A percentile compares a stretch with the other conserved stretches of the same genome.
Conservation (phyloP, 2,329 filamentous ascomycete species). For the Incumbomyces lentus region DNA sequence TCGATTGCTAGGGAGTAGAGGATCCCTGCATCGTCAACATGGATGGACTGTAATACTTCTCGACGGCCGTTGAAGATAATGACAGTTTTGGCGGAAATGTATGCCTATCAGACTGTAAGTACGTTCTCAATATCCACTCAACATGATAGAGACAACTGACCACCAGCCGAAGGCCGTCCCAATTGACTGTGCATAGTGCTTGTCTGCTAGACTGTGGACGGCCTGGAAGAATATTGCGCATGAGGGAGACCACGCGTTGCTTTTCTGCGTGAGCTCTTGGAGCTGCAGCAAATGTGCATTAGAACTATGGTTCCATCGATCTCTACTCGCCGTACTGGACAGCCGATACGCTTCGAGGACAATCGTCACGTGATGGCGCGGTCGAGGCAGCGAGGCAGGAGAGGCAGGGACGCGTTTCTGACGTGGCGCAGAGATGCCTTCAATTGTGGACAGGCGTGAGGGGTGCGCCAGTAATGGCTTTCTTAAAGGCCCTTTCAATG, state of each 20-base stretch:
- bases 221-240: slow-evolving; percentile 71
- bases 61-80: slow-evolving; percentile 68
- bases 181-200: slow-evolving; percentile 62
- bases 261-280: not conserved
- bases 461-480: too few species aligned
- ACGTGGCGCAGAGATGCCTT: too few species aligned
- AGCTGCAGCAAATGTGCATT: too few species aligned
- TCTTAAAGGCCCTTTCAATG: too few species aligned
- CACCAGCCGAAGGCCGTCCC: slow-evolving; percentile 62
- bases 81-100: slow-evolving; percentile 81
- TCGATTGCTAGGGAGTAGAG: slow-evolving; percentile 74
- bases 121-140: not conserved
- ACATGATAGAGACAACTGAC: slow-evolving; percentile 38
- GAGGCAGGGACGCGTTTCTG: too few species aligned
- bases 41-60: slow-evolving; percentile 77
- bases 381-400: too few species aligned
- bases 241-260: slow-evolving; percentile 25
- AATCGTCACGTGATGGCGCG: too few species aligned
- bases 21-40: slow-evolving; percentile 60
- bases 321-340: too few species aligned
- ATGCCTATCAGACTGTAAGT: slow-evolving; percentile 48
- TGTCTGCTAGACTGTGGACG: slow-evolving; percentile 68
- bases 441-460: too few species aligned
- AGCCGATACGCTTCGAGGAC: too few species aligned
- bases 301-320: too few species aligned